Evolutionary conservation across 2,329 filamentous ascomycete genomes (phyloP), one percentile per base, ranked within the genome.

Genomic region (Aspergillus chevalieri): DNA sequence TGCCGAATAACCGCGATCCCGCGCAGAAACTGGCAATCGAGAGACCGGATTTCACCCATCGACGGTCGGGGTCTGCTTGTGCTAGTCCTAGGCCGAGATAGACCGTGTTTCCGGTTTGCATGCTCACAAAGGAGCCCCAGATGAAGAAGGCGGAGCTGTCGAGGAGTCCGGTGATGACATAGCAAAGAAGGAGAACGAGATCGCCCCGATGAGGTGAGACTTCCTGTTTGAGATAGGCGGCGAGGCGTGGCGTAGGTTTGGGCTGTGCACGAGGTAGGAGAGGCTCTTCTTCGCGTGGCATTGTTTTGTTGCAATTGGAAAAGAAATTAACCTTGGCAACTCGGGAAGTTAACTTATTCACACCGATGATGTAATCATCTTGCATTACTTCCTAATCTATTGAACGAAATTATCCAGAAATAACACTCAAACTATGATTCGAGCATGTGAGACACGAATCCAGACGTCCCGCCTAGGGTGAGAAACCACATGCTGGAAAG

Each of bases 41-140:
- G 7, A 80, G 78, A n/a, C 79, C 76, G 0, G 87, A 87, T 56
- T 88, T 87, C 62, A 86, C 78, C 83, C 84, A 88, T 45, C 84
- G 78, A 10, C 71, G 71, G 3, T 61, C 65, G 1, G 82, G 78
- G 0, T 80, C 78, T 7, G 81, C 76, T 3, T 63, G 64, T 12
- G 59, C 52, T n/a, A 90, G 72, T 2, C 87, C 87, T 2, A 91
- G 78, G 7, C 86, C 87, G 12, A 90, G 75, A 65, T 89, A 92
- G 44, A 92, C 81, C 4, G 87, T 90, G 67, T 92, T 92, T 81
- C 86, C 86, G 28, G 87, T 91, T 64, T 91, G 87, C 87, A 91
- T 91, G 59, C 84, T 87, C 38, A 89, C 86, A 59, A 92, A 92
- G 2, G 84, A 84, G 10, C 86, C 85, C 84, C 86, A 91, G 39